Conservation (phyloP, 2,329 filamentous ascomycete genomes). For the Tympanopsis confertula region DNA sequence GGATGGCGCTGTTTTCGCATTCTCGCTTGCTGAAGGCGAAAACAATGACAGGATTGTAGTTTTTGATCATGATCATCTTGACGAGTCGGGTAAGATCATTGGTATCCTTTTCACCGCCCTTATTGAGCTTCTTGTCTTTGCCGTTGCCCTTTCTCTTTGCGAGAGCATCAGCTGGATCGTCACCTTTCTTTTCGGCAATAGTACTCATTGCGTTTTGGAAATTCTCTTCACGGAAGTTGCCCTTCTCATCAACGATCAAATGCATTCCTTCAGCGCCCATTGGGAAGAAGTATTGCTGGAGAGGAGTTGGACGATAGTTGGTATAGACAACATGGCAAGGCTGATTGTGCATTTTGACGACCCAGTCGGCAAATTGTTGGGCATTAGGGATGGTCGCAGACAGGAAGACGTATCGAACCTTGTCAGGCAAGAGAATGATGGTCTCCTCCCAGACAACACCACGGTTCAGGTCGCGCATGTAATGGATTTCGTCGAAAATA, state of each 20-base stretch:
- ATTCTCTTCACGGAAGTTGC: conserved; percentile 89
- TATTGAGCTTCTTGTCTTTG: conserved; percentile 84
- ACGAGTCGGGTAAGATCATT: conserved; percentile 96
- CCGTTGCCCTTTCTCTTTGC: conserved; percentile 77
- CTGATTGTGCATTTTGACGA: conserved; percentile 93
- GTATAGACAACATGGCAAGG: conserved; percentile 99
- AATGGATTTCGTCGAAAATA: conserved; percentile 96
- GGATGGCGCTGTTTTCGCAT: conserved; percentile 79
- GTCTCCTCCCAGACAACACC: conserved; percentile 99
- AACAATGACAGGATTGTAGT: conserved; percentile 94
- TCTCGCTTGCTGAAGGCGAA: conserved; percentile 99
- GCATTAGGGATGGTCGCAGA: conserved; percentile 97
- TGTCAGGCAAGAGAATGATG: conserved; percentile 93
- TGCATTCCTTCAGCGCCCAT: conserved; percentile 85
- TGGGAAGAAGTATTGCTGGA: conserved; percentile 97
- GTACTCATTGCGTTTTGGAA: conserved; percentile 92
- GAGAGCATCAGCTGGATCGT: conserved; percentile 67
- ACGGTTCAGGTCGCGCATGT: conserved; percentile 80
- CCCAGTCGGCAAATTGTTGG: conserved; percentile 99
- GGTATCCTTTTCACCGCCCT: conserved; percentile 62
- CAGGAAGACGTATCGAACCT: conserved; percentile 96
- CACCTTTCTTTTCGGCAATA: conserved; percentile 77
- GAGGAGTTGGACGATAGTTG: conserved; percentile 88
- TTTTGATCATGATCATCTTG: conserved; percentile 96
- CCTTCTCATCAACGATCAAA: conserved; percentile 91